Base-by-base conservation (phyloP, 2,329 filamentous ascomycete species). In the Plectosphaerella plurivora region DNA sequence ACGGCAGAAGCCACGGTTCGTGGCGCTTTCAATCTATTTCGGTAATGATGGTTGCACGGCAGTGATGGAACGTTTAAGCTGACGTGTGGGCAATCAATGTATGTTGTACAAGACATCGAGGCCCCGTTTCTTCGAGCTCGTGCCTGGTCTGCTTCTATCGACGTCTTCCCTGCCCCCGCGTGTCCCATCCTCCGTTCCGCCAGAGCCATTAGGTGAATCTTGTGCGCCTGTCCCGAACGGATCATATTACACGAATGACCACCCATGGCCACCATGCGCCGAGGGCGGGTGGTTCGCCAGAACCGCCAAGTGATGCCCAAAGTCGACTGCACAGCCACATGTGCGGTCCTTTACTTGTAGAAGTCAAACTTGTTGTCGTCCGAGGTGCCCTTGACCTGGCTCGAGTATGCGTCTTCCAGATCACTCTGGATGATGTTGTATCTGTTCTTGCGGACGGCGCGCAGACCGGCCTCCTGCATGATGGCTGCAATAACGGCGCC, bases 371-470 rank as follows among this genome's bases (percentile, higher is more conserved):
- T 89, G 73, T 80, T 81, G 65, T 81, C 85, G 68, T 81, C 77
- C 54, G 66, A 76, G 50, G 78, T 76, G 11, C 78, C 90, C 84
- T 97, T 97, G 65, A 99, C 94, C 71, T 99, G 94, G 73, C 87
- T 90, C 39, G 91, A 92, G 73, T 99, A 99, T 45, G 94, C 94
- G 71, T 97, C 94, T 73, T 99, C 94, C 58, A 99, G 77, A 73
- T 99, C 94, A 57, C 82, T 85, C 77, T 99, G 94, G 65, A 99
- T 97, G 69, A 99, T 99, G 73, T 99, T 97, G 75, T 99, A 99
- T 64, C 94, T 81, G 74, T 99, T 97, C 85, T 97, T 97, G 64
- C 93, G 83, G 59, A 97, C 93, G 24, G 93, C 93, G 60, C 92
- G 84, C 61, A 99, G 79, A 60, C 94, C 94, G 33, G 94, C 94